Conservation (phyloP, 345 rosid genomes). For the Eucalyptus cloeziana region DNA sequence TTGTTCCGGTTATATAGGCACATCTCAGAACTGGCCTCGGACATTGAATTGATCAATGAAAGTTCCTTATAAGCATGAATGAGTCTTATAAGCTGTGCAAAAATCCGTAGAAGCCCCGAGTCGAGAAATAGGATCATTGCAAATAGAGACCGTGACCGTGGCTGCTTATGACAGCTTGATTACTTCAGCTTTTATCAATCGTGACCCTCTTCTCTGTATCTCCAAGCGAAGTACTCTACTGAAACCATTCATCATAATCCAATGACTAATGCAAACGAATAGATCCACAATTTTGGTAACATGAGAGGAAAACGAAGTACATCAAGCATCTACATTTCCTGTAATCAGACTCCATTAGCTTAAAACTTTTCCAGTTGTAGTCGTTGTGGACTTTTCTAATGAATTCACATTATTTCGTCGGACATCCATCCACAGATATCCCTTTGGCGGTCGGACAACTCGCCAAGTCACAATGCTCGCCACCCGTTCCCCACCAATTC, state of each 20-base stretch:
- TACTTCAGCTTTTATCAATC: neutral
- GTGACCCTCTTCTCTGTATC: neutral
- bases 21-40: neutral
- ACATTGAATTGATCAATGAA: neutral
- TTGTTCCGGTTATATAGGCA: neutral
- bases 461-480: neutral
- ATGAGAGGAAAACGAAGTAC: neutral
- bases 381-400: neutral
- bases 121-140: neutral
- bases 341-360: neutral
- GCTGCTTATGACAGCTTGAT: neutral
- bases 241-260: neutral
- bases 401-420: conserved; percentile 4
- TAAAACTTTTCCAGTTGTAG: neutral
- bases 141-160: neutral
- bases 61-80: neutral
- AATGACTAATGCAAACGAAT: neutral
- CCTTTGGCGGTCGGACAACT: neutral
- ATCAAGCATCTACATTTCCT: neutral
- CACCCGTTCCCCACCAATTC: neutral
- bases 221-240: neutral
- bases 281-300: neutral
- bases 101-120: neutral
- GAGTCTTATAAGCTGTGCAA: neutral
- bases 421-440: neutral